Conservation (phyloP, 2,329 filamentous ascomycete genomes). For the Aspergillus sp. region DNA sequence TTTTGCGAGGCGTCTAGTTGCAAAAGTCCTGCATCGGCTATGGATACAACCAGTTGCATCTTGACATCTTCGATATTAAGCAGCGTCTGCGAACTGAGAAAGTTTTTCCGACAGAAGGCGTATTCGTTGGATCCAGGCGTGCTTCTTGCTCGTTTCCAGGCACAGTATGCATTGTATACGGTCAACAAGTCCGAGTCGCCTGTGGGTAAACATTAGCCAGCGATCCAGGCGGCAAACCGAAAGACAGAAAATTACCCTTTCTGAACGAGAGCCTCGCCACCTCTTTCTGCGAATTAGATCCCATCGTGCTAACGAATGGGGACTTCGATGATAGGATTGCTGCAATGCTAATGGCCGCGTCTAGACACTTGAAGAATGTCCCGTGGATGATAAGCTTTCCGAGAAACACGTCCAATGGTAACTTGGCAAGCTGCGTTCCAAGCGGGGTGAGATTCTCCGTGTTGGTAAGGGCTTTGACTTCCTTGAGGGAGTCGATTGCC, state of each 20-base stretch:
- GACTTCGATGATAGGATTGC: slow-evolving; percentile 93
- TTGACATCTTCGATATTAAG: slow-evolving; percentile 94
- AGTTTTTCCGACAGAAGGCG: slow-evolving; percentile 91
- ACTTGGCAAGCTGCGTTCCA: slow-evolving; percentile 74
- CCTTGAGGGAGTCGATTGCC: slow-evolving; percentile 85
- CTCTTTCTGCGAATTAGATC: slow-evolving; percentile 74
- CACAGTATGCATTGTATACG: slow-evolving; percentile 83
- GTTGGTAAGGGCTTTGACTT: slow-evolving; percentile 79
- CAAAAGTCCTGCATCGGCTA: slow-evolving; percentile 80
- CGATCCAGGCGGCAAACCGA: not conserved
- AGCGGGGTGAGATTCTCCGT: slow-evolving; percentile 79
- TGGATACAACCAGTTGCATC: slow-evolving; percentile 74
- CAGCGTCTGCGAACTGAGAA: slow-evolving; percentile 79
- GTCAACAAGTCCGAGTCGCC: slow-evolving; percentile 89
- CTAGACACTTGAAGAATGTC: slow-evolving; percentile 80
- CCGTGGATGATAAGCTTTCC: slow-evolving; percentile 88
- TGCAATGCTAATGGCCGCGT: slow-evolving; percentile 84
- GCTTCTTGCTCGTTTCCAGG: slow-evolving; percentile 79
- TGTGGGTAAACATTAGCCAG: slow-evolving; percentile 14
- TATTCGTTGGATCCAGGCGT: slow-evolving; percentile 67
- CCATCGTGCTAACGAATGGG: slow-evolving; percentile 81
- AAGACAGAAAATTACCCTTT: slow-evolving; percentile 42
- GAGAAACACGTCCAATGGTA: slow-evolving; percentile 89
- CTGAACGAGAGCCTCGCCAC: slow-evolving; percentile 71
- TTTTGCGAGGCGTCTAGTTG: slow-evolving; percentile 68